Conservation (phyloP, 2,329 filamentous ascomycete genomes). For the Hypoxylon sp. region DNA sequence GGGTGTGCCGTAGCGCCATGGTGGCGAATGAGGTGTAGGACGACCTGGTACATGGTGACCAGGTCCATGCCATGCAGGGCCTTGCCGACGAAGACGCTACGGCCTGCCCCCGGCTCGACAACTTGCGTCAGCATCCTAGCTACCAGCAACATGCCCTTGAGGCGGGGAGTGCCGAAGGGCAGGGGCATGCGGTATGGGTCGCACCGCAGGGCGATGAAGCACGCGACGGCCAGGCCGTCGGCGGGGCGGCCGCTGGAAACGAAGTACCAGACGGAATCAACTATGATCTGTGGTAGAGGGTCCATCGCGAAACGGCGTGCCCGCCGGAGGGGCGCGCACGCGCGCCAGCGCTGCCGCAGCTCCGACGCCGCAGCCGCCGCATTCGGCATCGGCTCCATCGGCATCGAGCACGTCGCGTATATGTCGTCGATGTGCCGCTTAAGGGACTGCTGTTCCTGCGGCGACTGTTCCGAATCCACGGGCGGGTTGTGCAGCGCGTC, state of each 20-base stretch:
- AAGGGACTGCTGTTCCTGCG: slow-evolving; percentile 38
- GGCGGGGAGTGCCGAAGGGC: slow-evolving; percentile 59
- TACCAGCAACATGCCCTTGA: slow-evolving; percentile 60
- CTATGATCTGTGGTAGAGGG: slow-evolving; percentile 56
- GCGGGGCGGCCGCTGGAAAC: slow-evolving; percentile 52
- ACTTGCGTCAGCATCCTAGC: slow-evolving; percentile 61
- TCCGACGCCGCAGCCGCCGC: slow-evolving; percentile 28
- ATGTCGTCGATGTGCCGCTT: slow-evolving; percentile 42
- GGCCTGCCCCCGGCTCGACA: too few relatives aligned
- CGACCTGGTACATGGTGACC: slow-evolving; percentile 60
- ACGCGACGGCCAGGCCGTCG: slow-evolving; percentile 55
- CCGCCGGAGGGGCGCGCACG: slow-evolving; percentile 50
- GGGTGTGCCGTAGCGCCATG: slow-evolving; percentile 53
- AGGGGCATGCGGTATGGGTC: slow-evolving; percentile 60
- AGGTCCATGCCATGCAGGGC: slow-evolving; percentile 57
- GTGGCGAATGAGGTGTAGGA: slow-evolving; percentile 58
- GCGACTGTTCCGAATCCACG: slow-evolving; percentile 39
- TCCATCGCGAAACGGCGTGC: slow-evolving; percentile 57
- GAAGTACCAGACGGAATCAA: slow-evolving; percentile 56
- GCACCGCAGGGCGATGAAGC: slow-evolving; percentile 56
- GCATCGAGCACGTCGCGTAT: slow-evolving; percentile 41
- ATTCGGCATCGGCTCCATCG: slow-evolving; percentile 20
- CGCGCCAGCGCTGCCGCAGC: slow-evolving; percentile 49
- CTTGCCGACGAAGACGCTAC: slow-evolving; percentile 38
- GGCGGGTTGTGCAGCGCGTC: slow-evolving; percentile 45